Base-by-base conservation (phyloP, 371 early-diverging fungal species). In the Haplosporangium sp. region DNA sequence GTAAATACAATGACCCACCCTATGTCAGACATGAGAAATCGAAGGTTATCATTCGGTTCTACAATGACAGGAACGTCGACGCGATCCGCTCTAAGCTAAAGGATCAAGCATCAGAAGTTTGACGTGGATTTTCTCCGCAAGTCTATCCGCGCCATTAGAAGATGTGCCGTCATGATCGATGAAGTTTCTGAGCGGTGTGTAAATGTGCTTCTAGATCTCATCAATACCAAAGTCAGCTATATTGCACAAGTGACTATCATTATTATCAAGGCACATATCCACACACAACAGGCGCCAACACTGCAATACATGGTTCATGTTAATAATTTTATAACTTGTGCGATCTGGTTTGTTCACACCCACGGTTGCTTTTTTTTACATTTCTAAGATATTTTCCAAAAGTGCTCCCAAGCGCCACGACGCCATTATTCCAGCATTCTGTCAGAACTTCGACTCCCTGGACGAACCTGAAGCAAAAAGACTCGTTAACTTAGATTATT, bases 1-100 rank as follows among this genome's bases (percentile, higher is more conserved):
- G 96, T 84, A 98, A 98, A 84, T 99, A 96, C 86, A 96, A 98
- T 80, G 99, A 99, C 83, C 99, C 99, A 20, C 94, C 94, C 70
- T 98, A 98, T 76, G 98, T 99, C 58, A 99, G 98, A 77, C 86
- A 96, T 53, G 98, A 95, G 62, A 99, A 99, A 75, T 89, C 98
- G 21, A 96, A 97, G 80, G 94, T 98, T 56, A 93, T 99, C 60
- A 91, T 98, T 81, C 88, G 92, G 70, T 87, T 98, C 29, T 90
- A 91, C 48, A 92, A 89, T 65, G 92, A 91, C 41, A 83, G 86
- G 21, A 99, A 96, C 71, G 92, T 96, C 5, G 95, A 94, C 70
- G 94, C 95, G 68, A 90, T 99, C 20, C 82, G 98, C 23, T 90
- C 92, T 11, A 99, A 99, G 85, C 87, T 99, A 48, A 87, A 90